phyloP scores from a whole-genome alignment of 2,329 filamentous ascomycete genomes.

The Cladobotryum mycophilum region DNA sequence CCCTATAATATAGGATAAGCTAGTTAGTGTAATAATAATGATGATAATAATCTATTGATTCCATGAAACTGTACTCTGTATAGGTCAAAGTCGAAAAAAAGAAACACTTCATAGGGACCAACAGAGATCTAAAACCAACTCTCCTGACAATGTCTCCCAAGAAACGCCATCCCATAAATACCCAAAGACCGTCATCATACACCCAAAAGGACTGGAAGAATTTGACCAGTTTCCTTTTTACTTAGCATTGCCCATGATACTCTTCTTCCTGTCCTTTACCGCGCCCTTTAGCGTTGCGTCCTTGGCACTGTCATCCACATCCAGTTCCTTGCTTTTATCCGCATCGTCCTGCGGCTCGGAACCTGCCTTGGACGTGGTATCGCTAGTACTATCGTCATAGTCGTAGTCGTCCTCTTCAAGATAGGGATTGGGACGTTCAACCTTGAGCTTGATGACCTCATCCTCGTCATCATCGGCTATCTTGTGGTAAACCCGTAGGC shows the following conservation, averaged over 20 bases:
- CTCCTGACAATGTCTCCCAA: too few relatives aligned
- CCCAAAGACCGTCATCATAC: background rate
- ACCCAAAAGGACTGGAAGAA: background rate
- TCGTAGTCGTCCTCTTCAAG: slow-evolving; percentile 20
- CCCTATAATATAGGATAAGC: too few relatives aligned
- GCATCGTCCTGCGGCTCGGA: background rate
- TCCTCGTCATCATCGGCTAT: slow-evolving; percentile 26
- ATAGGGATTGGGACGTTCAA: slow-evolving; percentile 34
- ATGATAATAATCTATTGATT: too few relatives aligned
- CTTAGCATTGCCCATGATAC: slow-evolving; percentile 25
- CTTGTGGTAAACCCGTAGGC: slow-evolving; percentile 55
- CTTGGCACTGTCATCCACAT: slow-evolving; percentile 41
- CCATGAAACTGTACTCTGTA: too few relatives aligned
- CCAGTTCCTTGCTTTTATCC: slow-evolving; percentile 11
- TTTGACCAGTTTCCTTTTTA: background rate
- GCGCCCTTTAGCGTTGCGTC: slow-evolving; percentile 36
- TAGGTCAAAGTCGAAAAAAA: too few relatives aligned
- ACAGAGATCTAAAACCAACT: too few relatives aligned
- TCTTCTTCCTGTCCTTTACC: slow-evolving; percentile 28
- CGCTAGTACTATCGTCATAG: slow-evolving; percentile 17
- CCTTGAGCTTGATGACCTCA: slow-evolving; percentile 32
- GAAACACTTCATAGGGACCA: too few relatives aligned
- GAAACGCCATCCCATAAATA: background rate
- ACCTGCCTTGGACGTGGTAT: slow-evolving; percentile 3
- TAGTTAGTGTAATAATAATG: too few relatives aligned